Conservation (phyloP, 257 asterid species). For the Ilex aquifolium region DNA sequence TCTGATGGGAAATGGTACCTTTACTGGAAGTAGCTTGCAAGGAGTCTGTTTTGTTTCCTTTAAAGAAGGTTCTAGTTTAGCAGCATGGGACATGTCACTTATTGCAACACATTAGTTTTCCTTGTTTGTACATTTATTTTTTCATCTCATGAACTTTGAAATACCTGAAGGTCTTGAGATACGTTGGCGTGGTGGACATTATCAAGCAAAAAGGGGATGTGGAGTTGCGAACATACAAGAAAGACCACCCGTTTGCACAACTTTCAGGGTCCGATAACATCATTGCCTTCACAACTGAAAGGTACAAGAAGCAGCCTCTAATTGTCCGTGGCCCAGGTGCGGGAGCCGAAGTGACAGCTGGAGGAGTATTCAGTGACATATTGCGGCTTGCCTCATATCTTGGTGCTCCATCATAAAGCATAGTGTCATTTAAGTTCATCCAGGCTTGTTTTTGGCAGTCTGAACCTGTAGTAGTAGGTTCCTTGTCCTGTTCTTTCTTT, state of each 20-base stretch:
- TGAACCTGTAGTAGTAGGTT: too few relatives aligned
- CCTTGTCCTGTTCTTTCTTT: too few relatives aligned
- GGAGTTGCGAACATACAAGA: slow-evolving; percentile 65
- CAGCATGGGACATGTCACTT: too few relatives aligned
- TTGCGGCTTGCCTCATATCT: slow-evolving; percentile 95
- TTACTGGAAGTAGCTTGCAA: too few relatives aligned
- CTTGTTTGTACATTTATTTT: not conserved
- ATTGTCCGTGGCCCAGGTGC: slow-evolving; percentile 99
- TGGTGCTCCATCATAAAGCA: slow-evolving; percentile 79
- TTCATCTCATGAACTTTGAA: not conserved
- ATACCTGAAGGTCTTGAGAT: slow-evolving; percentile 74
- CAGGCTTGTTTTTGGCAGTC: too few relatives aligned
- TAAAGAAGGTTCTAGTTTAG: too few relatives aligned
- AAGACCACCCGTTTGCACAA: slow-evolving; percentile 92
- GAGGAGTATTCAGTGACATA: slow-evolving; percentile 90
- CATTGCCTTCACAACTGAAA: slow-evolving; percentile 92
- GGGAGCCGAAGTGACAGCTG: slow-evolving; percentile 98
- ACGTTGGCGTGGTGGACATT: slow-evolving; percentile 94
- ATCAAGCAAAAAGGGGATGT: slow-evolving; percentile 74
- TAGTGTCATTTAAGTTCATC: too few relatives aligned
- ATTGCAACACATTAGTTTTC: too few relatives aligned
- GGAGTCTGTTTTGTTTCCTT: too few relatives aligned
- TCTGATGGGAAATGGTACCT: too few relatives aligned
- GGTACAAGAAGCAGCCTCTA: slow-evolving; percentile 80
- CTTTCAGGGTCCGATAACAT: slow-evolving; percentile 95